Evolutionary conservation across 1,139 yeast genomes (phyloP).

Genomic region (Taphrina confusa): DNA sequence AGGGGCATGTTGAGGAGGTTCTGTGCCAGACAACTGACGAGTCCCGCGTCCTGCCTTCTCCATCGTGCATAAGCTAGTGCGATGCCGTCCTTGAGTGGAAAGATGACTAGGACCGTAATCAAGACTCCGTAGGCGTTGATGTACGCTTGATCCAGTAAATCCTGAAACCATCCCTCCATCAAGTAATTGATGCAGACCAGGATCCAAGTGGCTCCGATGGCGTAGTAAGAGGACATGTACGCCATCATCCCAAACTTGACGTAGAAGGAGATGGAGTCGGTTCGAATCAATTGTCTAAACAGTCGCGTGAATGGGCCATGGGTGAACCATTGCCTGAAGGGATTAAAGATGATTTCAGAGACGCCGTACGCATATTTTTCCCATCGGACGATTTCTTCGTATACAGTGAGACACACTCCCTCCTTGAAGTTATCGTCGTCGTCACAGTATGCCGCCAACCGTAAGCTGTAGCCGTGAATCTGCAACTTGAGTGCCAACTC

Average conservation of each 20-base stretch:
- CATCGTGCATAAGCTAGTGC: conserved; percentile 36
- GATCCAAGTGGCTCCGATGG: conserved; percentile 35
- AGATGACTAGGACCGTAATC: conserved; percentile 34
- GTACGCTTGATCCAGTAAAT: conserved; percentile 35
- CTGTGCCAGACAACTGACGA: conserved; percentile 28
- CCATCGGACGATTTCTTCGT: conserved; percentile 39
- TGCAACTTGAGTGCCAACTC: conserved; percentile 38
- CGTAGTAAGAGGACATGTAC: conserved; percentile 38
- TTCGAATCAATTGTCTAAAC: conserved; percentile 33
- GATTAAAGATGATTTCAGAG: conserved; percentile 36
- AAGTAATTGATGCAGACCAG: conserved; percentile 35
- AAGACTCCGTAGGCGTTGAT: conserved; percentile 35
- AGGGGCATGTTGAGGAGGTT: conserved; percentile 33
- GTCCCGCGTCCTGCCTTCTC: conserved; percentile 29
- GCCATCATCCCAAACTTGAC: conserved; percentile 37
- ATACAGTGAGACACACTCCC: conserved; percentile 38
- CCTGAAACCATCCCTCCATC: conserved; percentile 37
- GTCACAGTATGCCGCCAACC: conserved; percentile 35
- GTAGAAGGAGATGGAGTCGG: conserved; percentile 35
- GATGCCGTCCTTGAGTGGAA: conserved; percentile 36
- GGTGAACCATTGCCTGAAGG: conserved; percentile 35
- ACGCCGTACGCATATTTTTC: conserved; percentile 38
- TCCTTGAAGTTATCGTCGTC: conserved; percentile 36
- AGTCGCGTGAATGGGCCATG: conserved; percentile 37
- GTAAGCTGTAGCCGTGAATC: conserved; percentile 33